phyloP scores from a whole-genome alignment of 2,329 filamentous ascomycete species.

The Colletotrichum sp. region DNA sequence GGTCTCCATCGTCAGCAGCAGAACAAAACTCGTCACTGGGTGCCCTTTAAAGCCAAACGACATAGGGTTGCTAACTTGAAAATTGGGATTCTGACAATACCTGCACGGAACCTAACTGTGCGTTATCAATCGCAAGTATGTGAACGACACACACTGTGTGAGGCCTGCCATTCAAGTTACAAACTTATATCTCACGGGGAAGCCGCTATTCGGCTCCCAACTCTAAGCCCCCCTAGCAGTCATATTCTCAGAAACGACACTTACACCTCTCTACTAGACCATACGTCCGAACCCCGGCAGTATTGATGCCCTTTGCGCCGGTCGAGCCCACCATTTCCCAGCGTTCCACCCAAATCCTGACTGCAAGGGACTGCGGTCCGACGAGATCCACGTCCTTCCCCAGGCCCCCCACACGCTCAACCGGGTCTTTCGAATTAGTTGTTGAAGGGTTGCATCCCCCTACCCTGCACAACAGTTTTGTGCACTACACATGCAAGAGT shows the following conservation, averaged over 20 bases:
- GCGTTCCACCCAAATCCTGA: conserved; percentile 24
- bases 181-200: not conserved
- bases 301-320: not conserved
- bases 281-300: not conserved
- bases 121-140: not conserved
- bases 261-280: not conserved
- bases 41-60: not conserved
- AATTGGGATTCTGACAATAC: not conserved
- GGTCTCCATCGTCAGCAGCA: not conserved
- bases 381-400: conserved; percentile 26
- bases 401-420: conserved; percentile 4
- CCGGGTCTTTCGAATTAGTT: not conserved
- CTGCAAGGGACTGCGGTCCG: conserved; percentile 42
- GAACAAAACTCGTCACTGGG: not conserved
- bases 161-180: not conserved
- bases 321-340: not conserved
- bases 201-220: not conserved
- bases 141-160: not conserved
- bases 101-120: not conserved
- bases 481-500: not conserved
- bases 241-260: not conserved
- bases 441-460: conserved; percentile 9
- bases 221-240: not conserved
- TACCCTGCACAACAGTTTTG: not conserved
- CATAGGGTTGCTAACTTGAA: not conserved